Conservation (phyloP, 2,329 filamentous ascomycete species). For the Paecilomyces fulvus region DNA sequence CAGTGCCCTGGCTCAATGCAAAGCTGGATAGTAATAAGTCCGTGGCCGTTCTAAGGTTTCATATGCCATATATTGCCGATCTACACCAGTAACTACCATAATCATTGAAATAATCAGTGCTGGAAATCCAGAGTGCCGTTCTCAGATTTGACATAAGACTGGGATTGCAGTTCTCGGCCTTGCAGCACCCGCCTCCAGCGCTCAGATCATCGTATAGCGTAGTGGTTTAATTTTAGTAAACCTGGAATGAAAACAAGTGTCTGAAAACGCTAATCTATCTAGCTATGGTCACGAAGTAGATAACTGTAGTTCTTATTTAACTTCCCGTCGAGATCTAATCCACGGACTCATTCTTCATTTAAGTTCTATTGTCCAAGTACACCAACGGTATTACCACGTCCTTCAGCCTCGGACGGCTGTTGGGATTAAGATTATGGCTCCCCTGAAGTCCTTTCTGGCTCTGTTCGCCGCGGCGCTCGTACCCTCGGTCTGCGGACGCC, state of each 20-base stretch:
- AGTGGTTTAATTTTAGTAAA: background rate
- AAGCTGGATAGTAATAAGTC: background rate
- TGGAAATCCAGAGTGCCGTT: background rate
- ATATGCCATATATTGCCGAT: background rate
- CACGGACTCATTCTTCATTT: background rate
- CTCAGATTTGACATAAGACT: background rate
- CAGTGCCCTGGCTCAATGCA: background rate
- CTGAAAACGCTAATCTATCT: background rate
- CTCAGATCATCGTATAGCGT: background rate
- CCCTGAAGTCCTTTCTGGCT: conserved; percentile 6
- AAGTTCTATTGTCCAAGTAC: background rate
- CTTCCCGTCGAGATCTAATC: background rate
- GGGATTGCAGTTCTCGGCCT: background rate
- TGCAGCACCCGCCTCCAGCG: background rate
- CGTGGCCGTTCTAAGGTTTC: background rate
- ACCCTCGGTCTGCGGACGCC: background rate
- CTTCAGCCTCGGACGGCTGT: background rate
- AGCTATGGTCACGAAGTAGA: background rate
- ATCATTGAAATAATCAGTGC: background rate
- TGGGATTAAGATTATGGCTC: conserved; percentile 6
- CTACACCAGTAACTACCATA: background rate
- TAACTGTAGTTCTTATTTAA: background rate
- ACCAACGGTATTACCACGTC: background rate
- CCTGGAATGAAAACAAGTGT: background rate
- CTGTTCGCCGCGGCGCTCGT: conserved; percentile 6